phyloP scores from a whole-genome alignment of 345 rosid species.

The Rhodamnia rubescens region DNA sequence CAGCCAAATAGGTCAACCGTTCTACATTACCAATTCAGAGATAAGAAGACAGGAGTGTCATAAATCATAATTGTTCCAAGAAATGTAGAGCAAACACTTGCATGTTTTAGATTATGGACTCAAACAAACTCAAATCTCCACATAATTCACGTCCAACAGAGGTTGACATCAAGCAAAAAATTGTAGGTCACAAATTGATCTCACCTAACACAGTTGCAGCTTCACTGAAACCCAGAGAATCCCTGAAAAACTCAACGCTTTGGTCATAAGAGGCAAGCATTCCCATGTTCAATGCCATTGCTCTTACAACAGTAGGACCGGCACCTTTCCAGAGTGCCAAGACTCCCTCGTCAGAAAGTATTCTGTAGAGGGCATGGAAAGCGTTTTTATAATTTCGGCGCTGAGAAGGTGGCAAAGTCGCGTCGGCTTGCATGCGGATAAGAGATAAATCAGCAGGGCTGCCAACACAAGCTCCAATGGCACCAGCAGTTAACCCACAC shows the following conservation, averaged over 20 bases:
- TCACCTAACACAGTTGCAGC: slow-evolving; percentile 43
- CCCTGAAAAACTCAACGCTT: slow-evolving; percentile 34
- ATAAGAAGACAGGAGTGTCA: not conserved
- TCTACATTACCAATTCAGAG: not conserved
- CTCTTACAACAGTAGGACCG: slow-evolving; percentile 43
- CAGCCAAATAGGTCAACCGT: not conserved
- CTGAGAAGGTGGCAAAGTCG: slow-evolving; percentile 38
- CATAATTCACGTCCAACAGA: not conserved
- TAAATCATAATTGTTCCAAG: not conserved
- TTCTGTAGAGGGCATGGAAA: slow-evolving; percentile 38
- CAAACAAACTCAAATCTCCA: not conserved
- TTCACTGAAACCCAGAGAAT: slow-evolving; percentile 30
- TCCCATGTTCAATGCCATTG: slow-evolving; percentile 51
- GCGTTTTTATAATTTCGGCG: slow-evolving; percentile 35
- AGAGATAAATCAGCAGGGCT: slow-evolving; percentile 66
- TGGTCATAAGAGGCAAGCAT: slow-evolving; percentile 56
- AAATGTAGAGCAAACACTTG: not conserved
- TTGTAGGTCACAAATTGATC: not conserved
- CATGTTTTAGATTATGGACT: not conserved
- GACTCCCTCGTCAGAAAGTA: slow-evolving; percentile 34
- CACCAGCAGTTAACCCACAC: slow-evolving; percentile 98
- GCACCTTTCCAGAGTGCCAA: slow-evolving; percentile 50
- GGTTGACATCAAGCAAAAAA: not conserved
- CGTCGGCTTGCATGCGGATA: slow-evolving; percentile 48
- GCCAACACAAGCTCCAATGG: slow-evolving; percentile 85